Conservation (phyloP, 2,329 filamentous ascomycete species). For the Fusarium goolgardi region DNA sequence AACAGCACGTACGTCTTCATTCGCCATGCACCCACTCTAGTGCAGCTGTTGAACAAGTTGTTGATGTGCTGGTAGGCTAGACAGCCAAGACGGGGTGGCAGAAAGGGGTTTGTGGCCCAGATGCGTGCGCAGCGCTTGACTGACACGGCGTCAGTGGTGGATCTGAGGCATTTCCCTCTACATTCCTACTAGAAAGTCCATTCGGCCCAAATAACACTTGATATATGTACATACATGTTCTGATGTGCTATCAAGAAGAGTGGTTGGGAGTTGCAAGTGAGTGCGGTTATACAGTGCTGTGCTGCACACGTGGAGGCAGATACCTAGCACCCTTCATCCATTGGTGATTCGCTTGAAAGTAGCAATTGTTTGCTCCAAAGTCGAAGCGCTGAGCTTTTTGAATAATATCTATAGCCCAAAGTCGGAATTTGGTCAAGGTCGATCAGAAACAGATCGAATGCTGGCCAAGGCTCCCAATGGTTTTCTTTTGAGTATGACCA, state of each 20-base stretch:
- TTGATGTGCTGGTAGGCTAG: conserved; percentile 32
- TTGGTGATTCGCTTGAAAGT: not conserved
- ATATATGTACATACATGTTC: not conserved
- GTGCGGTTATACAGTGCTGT: not conserved
- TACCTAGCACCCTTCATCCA: not conserved
- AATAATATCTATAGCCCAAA: not conserved
- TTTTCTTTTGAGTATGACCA: conserved; percentile 21
- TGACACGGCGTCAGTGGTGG: conserved; percentile 39
- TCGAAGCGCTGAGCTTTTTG: not conserved
- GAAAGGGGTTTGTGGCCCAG: conserved; percentile 38
- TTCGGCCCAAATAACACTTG: conserved; percentile 20
- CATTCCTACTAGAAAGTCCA: conserved; percentile 36
- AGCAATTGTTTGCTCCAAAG: not conserved
- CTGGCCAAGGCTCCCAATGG: conserved; percentile 7
- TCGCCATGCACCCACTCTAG: conserved; percentile 35
- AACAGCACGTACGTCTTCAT: conserved; percentile 35
- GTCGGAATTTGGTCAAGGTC: conserved; percentile 1
- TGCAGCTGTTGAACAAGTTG: conserved; percentile 40
- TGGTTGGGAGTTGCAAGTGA: not conserved
- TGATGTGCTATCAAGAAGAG: conserved; percentile 3
- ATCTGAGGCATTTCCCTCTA: conserved; percentile 52
- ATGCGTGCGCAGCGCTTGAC: conserved; percentile 19
- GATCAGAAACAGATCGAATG: conserved; percentile 22
- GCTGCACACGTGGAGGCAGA: not conserved
- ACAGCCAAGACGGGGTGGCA: conserved; percentile 20